phyloP scores from a whole-genome alignment of 805 yeast genomes.

The Priceomyces haplophilus region DNA sequence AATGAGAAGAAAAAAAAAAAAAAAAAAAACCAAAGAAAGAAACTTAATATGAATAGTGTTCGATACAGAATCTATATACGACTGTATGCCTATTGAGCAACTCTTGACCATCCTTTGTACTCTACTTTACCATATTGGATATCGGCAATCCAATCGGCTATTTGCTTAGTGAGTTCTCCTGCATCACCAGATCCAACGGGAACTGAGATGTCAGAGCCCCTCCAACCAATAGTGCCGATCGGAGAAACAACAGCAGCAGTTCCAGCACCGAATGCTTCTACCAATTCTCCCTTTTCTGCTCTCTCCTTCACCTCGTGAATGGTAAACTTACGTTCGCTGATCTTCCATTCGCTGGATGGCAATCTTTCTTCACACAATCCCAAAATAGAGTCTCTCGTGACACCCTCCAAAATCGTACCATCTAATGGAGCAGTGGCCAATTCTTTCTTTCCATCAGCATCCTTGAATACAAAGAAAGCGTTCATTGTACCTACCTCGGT shows the following conservation, averaged over 20 bases:
- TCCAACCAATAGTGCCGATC: constrained; percentile 81
- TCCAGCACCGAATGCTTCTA: constrained; percentile 96
- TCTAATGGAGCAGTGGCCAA: constrained; percentile 94
- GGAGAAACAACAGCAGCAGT: constrained; percentile 98
- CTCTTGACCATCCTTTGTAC: constrained; percentile 53
- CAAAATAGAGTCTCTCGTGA: constrained; percentile 87
- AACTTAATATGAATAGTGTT: not conserved
- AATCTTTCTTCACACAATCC: constrained; percentile 73
- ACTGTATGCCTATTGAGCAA: constrained; percentile 21
- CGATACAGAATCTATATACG: not conserved
- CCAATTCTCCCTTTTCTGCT: constrained; percentile 74
- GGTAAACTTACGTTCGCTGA: constrained; percentile 79
- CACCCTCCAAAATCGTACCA: constrained; percentile 96
- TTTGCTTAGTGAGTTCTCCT: constrained; percentile 73
- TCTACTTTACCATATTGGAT: constrained; percentile 86
- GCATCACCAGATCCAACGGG: constrained; percentile 81
- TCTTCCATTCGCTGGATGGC: constrained; percentile 73
- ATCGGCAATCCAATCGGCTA: constrained; percentile 82
- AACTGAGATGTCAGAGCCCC: constrained; percentile 66
- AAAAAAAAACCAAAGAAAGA: too few relatives aligned
- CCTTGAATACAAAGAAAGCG: constrained; percentile 79
- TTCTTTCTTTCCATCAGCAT: constrained; percentile 83
- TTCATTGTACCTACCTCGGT: constrained; percentile 99
- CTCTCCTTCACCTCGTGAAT: constrained; percentile 77
- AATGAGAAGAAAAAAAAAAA: too few relatives aligned